Base-by-base conservation (phyloP, 257 asterid species). In the Salvia hispanica region DNA sequence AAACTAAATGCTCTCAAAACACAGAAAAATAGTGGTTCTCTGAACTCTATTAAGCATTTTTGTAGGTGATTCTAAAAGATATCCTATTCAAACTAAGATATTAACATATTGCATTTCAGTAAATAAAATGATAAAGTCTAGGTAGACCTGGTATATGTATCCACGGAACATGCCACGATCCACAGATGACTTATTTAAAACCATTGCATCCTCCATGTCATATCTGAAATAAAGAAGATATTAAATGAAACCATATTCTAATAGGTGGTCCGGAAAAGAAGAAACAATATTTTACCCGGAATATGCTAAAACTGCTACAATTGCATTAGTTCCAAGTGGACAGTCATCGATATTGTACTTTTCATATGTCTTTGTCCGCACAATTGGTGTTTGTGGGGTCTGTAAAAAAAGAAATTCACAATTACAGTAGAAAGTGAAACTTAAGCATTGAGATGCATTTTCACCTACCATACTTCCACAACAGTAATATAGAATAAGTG, bases 201-300 rank as follows among this genome's bases (percentile, higher is more conserved):
- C 84, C 97, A 94, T 94, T 55, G 99, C 99, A 55, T 94, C 97
- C 86, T 94, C 99, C 99, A 94, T 94, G 75, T 94, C 99, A 51
- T 91, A 94, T 36, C 99, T 93, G 82, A 78, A 76, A 79, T 64
- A 12, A 11, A 50, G 60, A 64, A 64, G 28, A 61, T 16, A 76
- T 60, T 70, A 77, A 5, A 74, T 72, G 33, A 58, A 77, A 59
- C 56, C 63, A 43, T 63, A 66, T 50, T 44, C 71, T 15, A 45
- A 62, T 44, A 61, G 50, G 56, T 2, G 34, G 69, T 46, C 39
- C 50, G 64, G 72, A 34, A 62, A 33, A 13, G 39, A 21, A 50
- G 58, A 52, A n/a, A 76, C 8, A 42, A 31, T 18, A 60, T 45
- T 15, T 81, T 83, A 93, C 99, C 99, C 99, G 11, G 99, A 88